phyloP scores from a whole-genome alignment of 2,329 filamentous ascomycete species.

The Stachybotrys chlorohalonatus region DNA sequence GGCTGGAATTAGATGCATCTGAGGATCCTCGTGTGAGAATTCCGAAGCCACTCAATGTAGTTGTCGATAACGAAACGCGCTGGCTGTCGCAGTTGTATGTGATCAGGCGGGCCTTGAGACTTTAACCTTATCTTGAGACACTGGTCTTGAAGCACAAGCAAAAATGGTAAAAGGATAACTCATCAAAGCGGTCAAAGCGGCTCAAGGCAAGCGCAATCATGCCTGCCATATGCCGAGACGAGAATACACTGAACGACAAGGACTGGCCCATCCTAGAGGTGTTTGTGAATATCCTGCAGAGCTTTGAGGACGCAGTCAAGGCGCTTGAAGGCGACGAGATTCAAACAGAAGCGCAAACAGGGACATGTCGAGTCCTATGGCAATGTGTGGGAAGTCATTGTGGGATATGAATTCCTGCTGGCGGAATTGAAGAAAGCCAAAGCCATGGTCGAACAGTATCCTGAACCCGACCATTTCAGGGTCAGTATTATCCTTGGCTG shows the following conservation, averaged over 20 bases:
- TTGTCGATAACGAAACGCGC: conserved; percentile 7
- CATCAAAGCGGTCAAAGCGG: not conserved
- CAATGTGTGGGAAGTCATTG: too few species aligned
- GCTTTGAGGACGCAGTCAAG: not conserved
- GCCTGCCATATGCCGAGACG: not conserved
- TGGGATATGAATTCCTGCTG: too few species aligned
- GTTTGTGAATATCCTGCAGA: not conserved
- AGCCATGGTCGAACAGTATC: too few species aligned
- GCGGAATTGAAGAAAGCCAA: too few species aligned
- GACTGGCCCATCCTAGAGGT: not conserved
- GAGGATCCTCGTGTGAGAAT: conserved; percentile 1
- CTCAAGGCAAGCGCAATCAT: not conserved
- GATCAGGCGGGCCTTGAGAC: conserved; percentile 4
- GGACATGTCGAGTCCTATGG: too few species aligned
- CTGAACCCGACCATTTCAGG: too few species aligned
- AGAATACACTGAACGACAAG: not conserved
- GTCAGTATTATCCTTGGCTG: too few species aligned
- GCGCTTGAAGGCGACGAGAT: too few species aligned
- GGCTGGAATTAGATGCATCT: not conserved
- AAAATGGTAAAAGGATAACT: not conserved
- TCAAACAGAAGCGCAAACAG: too few species aligned
- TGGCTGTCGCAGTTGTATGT: conserved; percentile 9
- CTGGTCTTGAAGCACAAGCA: not conserved
- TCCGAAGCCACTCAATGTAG: conserved; percentile 4
- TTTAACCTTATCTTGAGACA: conserved; percentile 1